Evolutionary conservation across 768 basidiomycete genomes (phyloP), one percentile per base, ranked within the genome.

Genomic region (Xerocomellus amylosporus): DNA sequence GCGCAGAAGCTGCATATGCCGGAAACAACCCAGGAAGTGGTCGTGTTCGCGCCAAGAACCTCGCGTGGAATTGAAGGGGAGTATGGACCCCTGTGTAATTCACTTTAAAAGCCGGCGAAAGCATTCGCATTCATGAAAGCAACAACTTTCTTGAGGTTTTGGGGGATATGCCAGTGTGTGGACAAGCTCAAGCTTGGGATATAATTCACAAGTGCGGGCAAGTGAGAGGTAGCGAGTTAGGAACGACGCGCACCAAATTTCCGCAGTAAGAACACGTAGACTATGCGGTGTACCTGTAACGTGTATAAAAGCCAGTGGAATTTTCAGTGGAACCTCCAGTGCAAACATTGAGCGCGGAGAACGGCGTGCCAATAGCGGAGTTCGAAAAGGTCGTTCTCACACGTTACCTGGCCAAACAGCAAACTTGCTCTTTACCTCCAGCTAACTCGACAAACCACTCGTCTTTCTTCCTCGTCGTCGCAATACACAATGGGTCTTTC

Each of bases 401-500:
- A 72, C 67, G 56, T 62, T 56, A 65, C 62, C 56, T 44, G 50
- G 50, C 61, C 55, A 60, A 66, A 69, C 63, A 58, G 54, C 71
- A 66, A 64, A 70, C 71, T 70, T 70, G 70, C 59, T 63, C 65
- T 66, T 69, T 50, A 59, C 65, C 59, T 67, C 40, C 60, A 63
- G 59, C 53, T 52, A 49, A 58, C 67, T 64, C 63, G 54, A 65
- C 61, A 58, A 58, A 64, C 55, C 53, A 49, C 55, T 59, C 48
- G 42, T 67, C 71, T 33, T 59, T 70, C 61, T 63, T 68, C 61
- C 8, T 38, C 37, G 58, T 61, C 65, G 66, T 65, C 61, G 62
- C 60, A 65, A 56, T 49, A 68, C 75, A 75, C 64, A 72, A 92
- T 92, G 90, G 90, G 90, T 84, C 75, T 92, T 57, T 81, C 82